Conservation (phyloP, 192 early-diverging fungal genomes). For the Haplosporangium gracile region DNA sequence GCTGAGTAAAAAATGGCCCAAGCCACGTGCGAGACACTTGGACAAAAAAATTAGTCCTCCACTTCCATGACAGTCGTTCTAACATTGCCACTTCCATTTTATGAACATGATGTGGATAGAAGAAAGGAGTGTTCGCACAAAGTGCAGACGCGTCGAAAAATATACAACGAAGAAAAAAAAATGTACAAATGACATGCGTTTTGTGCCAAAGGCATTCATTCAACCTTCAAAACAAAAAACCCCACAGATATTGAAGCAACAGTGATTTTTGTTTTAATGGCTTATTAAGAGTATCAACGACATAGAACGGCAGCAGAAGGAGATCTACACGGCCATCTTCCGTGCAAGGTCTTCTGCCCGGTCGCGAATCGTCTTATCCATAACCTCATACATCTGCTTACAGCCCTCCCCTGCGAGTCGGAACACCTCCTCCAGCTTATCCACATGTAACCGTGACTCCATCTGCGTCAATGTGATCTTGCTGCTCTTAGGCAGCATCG, state of each 20-base stretch:
- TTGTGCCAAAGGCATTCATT: too few species aligned
- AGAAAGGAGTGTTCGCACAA: too few species aligned
- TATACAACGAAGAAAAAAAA: too few species aligned
- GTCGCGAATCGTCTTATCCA: conserved; percentile 74
- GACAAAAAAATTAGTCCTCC: too few species aligned
- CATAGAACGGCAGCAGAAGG: neutral
- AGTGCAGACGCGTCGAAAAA: too few species aligned
- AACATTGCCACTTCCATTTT: too few species aligned
- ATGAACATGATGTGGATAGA: too few species aligned
- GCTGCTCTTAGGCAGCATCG: conserved; percentile 82
- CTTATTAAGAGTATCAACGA: neutral
- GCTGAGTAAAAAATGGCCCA: neutral
- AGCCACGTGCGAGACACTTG: neutral
- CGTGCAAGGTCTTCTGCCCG: conserved; percentile 61
- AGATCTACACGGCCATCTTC: conserved; percentile 46
- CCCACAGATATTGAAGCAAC: neutral
- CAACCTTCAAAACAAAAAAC: too few species aligned
- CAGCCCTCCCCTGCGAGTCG: conserved; percentile 79
- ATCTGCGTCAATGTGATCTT: conserved; percentile 88
- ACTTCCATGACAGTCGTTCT: too few species aligned
- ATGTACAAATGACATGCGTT: too few species aligned
- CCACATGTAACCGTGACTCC: conserved; percentile 90
- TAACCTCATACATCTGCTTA: conserved; percentile 67
- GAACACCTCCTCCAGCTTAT: conserved; percentile 76
- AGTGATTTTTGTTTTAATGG: neutral